Conservation (phyloP, 495 filamentous ascomycete genomes). For the Penicillium dipodomyicola region DNA sequence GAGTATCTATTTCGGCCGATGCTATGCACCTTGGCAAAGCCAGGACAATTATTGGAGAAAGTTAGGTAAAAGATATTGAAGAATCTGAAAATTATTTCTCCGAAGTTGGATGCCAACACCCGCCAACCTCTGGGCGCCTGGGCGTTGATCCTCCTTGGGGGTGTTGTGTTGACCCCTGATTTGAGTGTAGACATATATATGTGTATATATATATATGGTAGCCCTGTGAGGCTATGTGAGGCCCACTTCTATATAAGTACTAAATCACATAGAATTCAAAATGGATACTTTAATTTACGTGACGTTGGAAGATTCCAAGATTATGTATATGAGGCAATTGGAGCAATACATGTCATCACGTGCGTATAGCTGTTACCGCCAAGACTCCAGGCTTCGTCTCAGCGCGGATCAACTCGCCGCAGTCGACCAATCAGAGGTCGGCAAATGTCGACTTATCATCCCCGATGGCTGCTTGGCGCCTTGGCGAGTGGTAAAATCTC, state of each 20-base stretch:
- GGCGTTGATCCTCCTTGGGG: conserved; percentile 24
- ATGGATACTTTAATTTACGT: background rate
- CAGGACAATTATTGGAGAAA: conserved; percentile 4
- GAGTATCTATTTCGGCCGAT: conserved; percentile 1
- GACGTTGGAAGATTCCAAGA: background rate
- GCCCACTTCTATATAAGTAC: background rate
- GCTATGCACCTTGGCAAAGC: background rate
- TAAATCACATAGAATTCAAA: background rate
- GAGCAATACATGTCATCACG: conserved; percentile 10
- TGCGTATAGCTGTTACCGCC: conserved; percentile 19
- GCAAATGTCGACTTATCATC: conserved; percentile 13
- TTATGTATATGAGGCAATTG: background rate
- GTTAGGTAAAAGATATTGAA: conserved; percentile 29
- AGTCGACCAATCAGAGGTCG: conserved; percentile 19
- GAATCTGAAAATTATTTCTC: conserved; percentile 10
- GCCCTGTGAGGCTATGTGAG: background rate
- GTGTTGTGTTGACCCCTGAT: conserved; percentile 6
- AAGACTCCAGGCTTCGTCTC: conserved; percentile 22
- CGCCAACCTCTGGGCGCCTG: conserved; percentile 32
- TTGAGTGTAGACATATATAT: background rate
- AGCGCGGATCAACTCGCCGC: conserved; percentile 27
- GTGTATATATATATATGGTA: background rate
- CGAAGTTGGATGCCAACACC: conserved; percentile 28
- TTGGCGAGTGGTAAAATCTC: conserved; percentile 35
- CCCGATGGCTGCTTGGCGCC: conserved; percentile 35